These are phyloP conservation scores for Emergomyces orientalis DNA, from an alignment of 2,329 filamentous ascomycete species.

Conservation along the genomic window DNA sequence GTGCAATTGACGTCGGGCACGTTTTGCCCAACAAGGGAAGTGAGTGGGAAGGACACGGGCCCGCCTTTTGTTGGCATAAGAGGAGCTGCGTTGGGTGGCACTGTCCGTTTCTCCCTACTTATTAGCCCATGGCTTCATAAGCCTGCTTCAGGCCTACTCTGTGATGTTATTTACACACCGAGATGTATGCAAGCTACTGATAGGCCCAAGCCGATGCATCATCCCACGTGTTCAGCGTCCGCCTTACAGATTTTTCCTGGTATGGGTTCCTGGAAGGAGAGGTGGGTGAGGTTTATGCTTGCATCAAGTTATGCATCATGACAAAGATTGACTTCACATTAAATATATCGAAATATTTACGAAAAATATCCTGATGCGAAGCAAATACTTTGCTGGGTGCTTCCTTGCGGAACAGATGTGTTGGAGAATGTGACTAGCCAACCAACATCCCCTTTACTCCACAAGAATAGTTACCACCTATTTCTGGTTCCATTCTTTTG, in stretches of 20 bases:
- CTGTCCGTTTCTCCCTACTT: neutral
- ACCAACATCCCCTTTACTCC: neutral
- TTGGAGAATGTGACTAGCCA: neutral
- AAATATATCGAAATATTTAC: neutral
- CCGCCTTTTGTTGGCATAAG: no score
- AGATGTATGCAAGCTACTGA: neutral
- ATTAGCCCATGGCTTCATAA: neutral
- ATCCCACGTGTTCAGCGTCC: neutral
- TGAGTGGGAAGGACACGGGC: neutral
- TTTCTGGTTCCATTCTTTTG: neutral
- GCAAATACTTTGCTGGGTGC: neutral
- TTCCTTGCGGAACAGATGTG: neutral
- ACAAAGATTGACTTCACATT: neutral
- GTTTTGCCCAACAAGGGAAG: neutral
- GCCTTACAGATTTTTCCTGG: neutral
- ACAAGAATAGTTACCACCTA: neutral
- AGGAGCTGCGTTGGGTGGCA: no score
- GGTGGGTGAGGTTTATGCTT: neutral
- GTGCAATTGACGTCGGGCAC: slow-evolving; percentile 5
- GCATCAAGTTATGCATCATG: neutral
- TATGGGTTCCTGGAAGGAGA: neutral
- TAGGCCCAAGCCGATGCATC: neutral
- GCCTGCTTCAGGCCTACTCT: neutral
- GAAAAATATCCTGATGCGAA: neutral
- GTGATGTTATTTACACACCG: neutral